These are phyloP conservation scores for Lachancea thermotolerans DNA, from an alignment of 805 yeast genomes.

Conservation along the genomic window DNA sequence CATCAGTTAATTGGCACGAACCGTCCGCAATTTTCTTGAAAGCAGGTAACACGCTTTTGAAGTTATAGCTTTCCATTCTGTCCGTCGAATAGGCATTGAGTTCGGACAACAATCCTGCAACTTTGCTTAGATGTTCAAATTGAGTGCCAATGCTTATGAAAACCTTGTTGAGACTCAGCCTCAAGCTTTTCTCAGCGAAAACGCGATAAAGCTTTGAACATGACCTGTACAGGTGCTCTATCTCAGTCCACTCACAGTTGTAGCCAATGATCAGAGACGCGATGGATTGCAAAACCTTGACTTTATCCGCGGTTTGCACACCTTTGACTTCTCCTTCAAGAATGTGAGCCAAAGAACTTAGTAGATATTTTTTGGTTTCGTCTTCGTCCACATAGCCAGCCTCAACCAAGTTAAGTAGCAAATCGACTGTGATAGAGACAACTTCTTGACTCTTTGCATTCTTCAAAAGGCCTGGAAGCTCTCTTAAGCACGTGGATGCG, in stretches of 20 bases:
- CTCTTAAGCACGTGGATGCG: conserved; percentile 48
- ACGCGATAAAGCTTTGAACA: conserved; percentile 53
- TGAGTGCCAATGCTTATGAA: conserved; percentile 53
- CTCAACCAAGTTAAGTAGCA: conserved; percentile 46
- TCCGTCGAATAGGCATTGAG: conserved; percentile 62
- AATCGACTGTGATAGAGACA: conserved; percentile 45
- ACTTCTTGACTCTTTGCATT: conserved; percentile 37
- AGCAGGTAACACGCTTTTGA: conserved; percentile 63
- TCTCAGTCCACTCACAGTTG: conserved; percentile 47
- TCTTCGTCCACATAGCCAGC: conserved; percentile 52
- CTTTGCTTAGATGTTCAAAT: conserved; percentile 37
- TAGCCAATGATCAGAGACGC: conserved; percentile 46
- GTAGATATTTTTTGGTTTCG: conserved; percentile 45
- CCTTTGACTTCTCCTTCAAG: conserved; percentile 51
- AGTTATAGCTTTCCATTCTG: conserved; percentile 71
- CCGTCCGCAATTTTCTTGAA: conserved; percentile 59
- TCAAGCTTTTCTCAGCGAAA: conserved; percentile 53
- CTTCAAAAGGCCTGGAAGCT: conserved; percentile 45
- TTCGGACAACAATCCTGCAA: conserved; percentile 50
- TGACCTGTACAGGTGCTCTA: conserved; percentile 42
- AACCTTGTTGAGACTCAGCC: conserved; percentile 54
- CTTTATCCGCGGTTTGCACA: conserved; percentile 46
- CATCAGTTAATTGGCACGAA: conserved; percentile 37
- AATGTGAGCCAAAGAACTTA: conserved; percentile 52
- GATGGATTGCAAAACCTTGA: conserved; percentile 51